A percentile compares a stretch with the other conserved stretches of the same genome.
Evolutionary conservation across 129 eudicot species (phyloP).

Genomic region (Centaurea solstitialis): DNA sequence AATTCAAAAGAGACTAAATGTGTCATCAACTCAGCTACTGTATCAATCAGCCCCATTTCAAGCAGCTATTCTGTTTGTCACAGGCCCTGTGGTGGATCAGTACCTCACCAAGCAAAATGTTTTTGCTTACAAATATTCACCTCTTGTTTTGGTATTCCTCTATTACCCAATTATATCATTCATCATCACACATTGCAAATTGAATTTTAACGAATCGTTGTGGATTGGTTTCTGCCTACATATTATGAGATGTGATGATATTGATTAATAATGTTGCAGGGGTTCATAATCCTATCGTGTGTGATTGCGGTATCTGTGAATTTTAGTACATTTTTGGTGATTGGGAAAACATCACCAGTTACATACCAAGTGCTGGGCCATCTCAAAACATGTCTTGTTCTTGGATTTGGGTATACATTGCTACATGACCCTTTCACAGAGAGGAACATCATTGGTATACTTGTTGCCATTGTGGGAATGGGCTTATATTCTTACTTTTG

Average conservation of each 20-base stretch:
- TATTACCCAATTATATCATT: neutral
- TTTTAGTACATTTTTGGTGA: conserved; percentile 93
- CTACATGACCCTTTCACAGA: conserved; percentile 90
- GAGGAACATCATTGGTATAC: conserved; percentile 85
- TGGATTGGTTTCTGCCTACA: neutral
- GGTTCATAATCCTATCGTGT: conserved; percentile 82
- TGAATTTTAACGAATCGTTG: neutral
- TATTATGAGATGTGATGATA: neutral
- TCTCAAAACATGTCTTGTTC: conserved; percentile 93
- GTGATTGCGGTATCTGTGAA: conserved; percentile 95
- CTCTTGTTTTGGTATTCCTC: conserved; percentile 65
- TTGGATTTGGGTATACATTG: conserved; percentile 89
- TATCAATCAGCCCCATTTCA: conserved; percentile 98
- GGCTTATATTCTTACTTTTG: conserved; percentile 89
- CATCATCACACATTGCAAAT: neutral
- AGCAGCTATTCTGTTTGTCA: conserved; percentile 82
- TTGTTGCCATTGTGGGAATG: conserved; percentile 92
- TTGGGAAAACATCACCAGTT: conserved; percentile 98
- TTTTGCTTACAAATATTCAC: conserved; percentile 81
- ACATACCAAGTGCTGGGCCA: conserved; percentile 97
- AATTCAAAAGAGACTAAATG: conserved; percentile 87
- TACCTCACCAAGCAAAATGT: conserved; percentile 81
- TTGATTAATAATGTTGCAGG: conserved; percentile 40
- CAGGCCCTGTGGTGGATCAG: conserved; percentile 89
- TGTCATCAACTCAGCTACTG: conserved; percentile 90